Conservation (phyloP, 2,329 filamentous ascomycete genomes). For the Penicillium nordicum region DNA sequence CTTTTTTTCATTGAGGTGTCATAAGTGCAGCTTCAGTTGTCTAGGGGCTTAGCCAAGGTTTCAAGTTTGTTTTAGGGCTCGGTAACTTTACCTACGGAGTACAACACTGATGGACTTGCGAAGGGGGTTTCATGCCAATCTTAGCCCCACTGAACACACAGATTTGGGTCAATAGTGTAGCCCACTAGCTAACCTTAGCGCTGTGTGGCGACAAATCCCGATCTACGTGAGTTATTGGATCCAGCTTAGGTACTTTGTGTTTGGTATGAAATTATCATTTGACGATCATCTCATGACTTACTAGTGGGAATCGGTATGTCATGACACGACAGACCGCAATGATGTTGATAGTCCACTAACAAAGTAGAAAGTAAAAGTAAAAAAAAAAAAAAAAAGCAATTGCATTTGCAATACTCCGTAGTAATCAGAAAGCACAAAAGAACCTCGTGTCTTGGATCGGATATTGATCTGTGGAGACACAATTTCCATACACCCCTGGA, state of each 20-base stretch:
- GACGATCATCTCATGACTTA: background rate
- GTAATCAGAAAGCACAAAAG: background rate
- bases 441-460: background rate
- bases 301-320: background rate
- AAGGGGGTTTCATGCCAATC: background rate
- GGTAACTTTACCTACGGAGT: background rate
- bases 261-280: background rate
- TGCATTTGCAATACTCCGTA: background rate
- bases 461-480: background rate
- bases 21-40: background rate
- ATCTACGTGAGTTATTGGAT: background rate
- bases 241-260: background rate
- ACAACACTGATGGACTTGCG: background rate
- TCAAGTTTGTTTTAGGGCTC: background rate
- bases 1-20: background rate
- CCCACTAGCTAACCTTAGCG: conserved; percentile 15
- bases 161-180: conserved; percentile 19
- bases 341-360: background rate
- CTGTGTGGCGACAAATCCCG: background rate
- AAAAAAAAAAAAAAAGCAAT: background rate
- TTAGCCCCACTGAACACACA: conserved; percentile 2
- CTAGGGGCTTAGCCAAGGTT: background rate
- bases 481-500: conserved; percentile 3
- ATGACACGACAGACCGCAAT: background rate
- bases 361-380: background rate